phyloP scores from a whole-genome alignment of 176 grass and related monocot genomes.

The Oryza australiensis region DNA sequence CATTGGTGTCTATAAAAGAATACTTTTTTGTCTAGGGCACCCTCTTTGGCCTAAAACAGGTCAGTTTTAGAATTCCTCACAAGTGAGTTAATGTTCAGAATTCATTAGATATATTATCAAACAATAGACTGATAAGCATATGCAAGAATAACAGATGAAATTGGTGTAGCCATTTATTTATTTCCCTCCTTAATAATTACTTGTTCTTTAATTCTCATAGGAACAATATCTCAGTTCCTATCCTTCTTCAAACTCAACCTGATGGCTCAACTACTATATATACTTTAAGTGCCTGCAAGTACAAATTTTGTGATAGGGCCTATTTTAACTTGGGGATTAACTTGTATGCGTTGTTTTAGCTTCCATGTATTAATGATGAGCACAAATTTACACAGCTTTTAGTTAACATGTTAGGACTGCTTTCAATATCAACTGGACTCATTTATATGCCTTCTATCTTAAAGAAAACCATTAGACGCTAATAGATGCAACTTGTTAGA shows the following conservation, averaged over 20 bases:
- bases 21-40: slow-evolving; percentile 6
- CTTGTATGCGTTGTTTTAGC: not conserved
- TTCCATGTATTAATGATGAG: slow-evolving; percentile 17
- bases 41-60: slow-evolving; percentile 22
- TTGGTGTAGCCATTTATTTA: not conserved
- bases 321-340: not conserved
- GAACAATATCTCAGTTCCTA: not conserved
- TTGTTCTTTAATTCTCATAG: not conserved
- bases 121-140: not conserved
- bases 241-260: not conserved
- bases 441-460: not conserved
- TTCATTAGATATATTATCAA: slow-evolving; percentile 7
- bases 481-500: not conserved
- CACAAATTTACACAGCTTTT: not conserved
- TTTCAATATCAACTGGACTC: not conserved
- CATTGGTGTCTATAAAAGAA: slow-evolving; percentile 5
- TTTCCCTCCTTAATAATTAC: not conserved
- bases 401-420: not conserved
- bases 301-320: not conserved
- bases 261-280: slow-evolving; percentile 3
- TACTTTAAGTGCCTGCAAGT: not conserved
- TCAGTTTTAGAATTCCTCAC: not conserved
- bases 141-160: not conserved
- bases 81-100: slow-evolving; percentile 7
- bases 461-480: too few relatives aligned